phyloP scores from a whole-genome alignment of 441 rosid species.

The Sinapis alba region DNA sequence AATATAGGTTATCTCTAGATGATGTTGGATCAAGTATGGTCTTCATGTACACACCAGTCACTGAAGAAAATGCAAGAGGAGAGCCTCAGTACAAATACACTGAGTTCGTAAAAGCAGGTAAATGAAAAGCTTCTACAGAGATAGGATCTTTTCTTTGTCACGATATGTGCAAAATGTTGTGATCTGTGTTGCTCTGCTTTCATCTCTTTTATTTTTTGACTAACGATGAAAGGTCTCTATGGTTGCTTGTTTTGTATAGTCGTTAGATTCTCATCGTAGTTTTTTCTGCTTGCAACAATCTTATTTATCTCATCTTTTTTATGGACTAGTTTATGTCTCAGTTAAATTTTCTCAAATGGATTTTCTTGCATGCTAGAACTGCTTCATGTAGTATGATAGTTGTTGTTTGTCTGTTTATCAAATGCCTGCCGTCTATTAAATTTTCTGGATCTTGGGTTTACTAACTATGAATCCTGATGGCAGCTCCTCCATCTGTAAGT shows the following conservation, averaged over 20 bases:
- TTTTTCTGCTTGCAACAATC: background rate
- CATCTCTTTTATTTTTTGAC: conserved; percentile 12
- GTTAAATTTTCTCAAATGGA: background rate
- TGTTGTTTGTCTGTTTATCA: background rate
- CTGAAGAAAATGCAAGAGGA: conserved; percentile 96
- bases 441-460: conserved; percentile 6
- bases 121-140: conserved; percentile 18
- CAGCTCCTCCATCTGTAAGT: conserved; percentile 95
- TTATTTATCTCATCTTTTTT: conserved; percentile 15
- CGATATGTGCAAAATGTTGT: conserved; percentile 1
- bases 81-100: conserved; percentile 98
- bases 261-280: conserved; percentile 1
- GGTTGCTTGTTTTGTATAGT: conserved; percentile 16
- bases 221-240: conserved; percentile 6
- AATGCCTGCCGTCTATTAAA: background rate
- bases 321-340: background rate
- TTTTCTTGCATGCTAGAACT: conserved; percentile 1
- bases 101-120: conserved; percentile 95
- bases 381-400: background rate
- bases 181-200: conserved; percentile 27
- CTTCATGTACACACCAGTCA: conserved; percentile 96
- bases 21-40: conserved; percentile 97
- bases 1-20: conserved; percentile 74
- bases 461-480: conserved; percentile 41
- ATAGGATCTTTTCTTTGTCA: conserved; percentile 8